Conservation (phyloP, 2,329 filamentous ascomycete genomes). For the Furcasterigmium sp. region DNA sequence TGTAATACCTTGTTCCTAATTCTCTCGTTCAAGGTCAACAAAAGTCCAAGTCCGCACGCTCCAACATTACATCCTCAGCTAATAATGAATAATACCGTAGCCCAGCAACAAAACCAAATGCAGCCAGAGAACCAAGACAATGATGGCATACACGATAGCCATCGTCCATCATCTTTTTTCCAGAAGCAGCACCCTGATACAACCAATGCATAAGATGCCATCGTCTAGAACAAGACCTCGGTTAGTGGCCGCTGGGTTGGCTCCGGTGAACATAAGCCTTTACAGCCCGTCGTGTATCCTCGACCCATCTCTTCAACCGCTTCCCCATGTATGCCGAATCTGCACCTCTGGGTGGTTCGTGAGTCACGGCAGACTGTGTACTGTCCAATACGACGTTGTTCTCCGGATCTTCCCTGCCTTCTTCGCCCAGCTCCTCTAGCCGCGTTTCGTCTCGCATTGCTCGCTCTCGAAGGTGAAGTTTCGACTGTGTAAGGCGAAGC, state of each 20-base stretch:
- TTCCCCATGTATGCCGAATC: no score
- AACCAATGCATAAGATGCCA: not conserved
- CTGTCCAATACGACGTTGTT: no score
- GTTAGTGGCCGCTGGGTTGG: no score
- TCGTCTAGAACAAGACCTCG: no score
- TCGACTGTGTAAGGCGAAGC: constrained; percentile 9
- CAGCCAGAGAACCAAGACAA: not conserved
- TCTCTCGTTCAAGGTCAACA: no score
- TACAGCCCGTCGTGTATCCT: not conserved
- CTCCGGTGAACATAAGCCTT: not conserved
- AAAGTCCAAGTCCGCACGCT: no score
- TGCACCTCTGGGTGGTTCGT: no score
- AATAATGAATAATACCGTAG: not conserved
- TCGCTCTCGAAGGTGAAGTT: constrained; percentile 5
- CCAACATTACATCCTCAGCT: constrained; percentile 1
- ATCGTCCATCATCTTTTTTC: not conserved
- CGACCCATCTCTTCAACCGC: not conserved
- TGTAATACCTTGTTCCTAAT: no score
- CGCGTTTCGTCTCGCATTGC: not conserved
- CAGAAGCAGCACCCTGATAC: not conserved
- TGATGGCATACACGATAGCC: not conserved
- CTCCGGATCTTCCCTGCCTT: not conserved
- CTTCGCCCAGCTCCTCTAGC: not conserved
- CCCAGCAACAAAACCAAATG: not conserved
- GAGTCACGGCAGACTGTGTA: no score